Conservation (phyloP, 2,329 filamentous ascomycete genomes). For the Xylaria hypoxylon region DNA sequence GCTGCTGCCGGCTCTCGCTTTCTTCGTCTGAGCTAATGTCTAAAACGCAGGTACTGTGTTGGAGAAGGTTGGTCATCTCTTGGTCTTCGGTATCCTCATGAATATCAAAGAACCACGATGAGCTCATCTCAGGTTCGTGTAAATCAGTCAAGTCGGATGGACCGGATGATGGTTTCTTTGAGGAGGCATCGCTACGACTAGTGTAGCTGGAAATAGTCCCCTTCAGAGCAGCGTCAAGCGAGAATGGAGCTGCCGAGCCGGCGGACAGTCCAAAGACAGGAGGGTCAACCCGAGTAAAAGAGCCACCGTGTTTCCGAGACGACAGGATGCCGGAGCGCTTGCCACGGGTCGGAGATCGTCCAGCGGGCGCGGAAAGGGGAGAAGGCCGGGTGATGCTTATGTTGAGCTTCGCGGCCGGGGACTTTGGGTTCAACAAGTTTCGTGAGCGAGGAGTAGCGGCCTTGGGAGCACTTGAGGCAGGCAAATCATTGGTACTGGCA, state of each 20-base stretch:
- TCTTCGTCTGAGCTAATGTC: conserved; percentile 94
- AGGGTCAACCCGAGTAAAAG: conserved; percentile 77
- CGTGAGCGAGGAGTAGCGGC: conserved; percentile 55
- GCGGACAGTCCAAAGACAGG: conserved; percentile 66
- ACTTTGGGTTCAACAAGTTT: conserved; percentile 64
- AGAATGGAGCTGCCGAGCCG: conserved; percentile 75
- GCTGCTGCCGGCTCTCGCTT: conserved; percentile 64
- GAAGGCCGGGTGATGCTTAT: conserved; percentile 60
- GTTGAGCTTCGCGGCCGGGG: conserved; percentile 62
- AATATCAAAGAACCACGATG: conserved; percentile 91
- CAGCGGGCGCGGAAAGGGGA: conserved; percentile 75
- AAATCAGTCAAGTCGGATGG: conserved; percentile 52
- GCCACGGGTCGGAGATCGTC: conserved; percentile 79
- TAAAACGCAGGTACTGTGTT: conserved; percentile 86
- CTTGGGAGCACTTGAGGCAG: conserved; percentile 50
- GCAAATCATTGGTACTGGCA: conserved; percentile 52
- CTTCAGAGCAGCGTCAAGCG: conserved; percentile 84
- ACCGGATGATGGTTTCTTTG: conserved; percentile 44
- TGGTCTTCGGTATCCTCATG: conserved; percentile 92
- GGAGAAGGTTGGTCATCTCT: conserved; percentile 90
- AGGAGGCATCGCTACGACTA: conserved; percentile 52
- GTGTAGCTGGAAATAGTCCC: conserved; percentile 76
- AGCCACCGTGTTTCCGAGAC: conserved; percentile 73
- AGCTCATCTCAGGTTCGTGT: conserved; percentile 64
- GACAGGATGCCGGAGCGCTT: conserved; percentile 77